These are phyloP conservation scores for Calonectria multiphialidica DNA, from an alignment of 2,329 filamentous ascomycete genomes.

Conservation along the genomic window DNA sequence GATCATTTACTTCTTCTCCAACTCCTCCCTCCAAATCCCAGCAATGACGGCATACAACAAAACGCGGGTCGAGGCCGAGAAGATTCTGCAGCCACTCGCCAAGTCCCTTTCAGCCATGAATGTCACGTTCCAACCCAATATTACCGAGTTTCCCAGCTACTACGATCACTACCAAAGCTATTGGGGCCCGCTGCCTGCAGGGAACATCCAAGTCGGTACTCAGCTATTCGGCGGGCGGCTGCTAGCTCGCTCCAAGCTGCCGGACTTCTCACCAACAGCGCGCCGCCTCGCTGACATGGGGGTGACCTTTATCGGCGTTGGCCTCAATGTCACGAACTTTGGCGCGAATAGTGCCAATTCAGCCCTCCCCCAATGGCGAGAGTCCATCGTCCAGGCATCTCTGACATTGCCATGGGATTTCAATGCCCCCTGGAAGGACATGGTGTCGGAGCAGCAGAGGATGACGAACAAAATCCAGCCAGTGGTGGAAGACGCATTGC, in stretches of 20 bases:
- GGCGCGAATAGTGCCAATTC: neutral
- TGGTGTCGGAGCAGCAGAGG: constrained; percentile 44
- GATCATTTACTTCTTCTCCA: constrained; percentile 62
- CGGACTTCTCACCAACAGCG: constrained; percentile 23
- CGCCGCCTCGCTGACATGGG: constrained; percentile 13
- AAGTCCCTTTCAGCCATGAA: constrained; percentile 27
- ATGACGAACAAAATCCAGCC: constrained; percentile 45
- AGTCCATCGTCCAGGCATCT: constrained; percentile 24
- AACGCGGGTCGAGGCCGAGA: constrained; percentile 54
- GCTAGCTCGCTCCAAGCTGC: constrained; percentile 51
- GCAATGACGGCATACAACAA: constrained; percentile 61
- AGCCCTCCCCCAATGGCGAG: neutral
- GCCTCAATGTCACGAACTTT: neutral
- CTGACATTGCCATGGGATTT: constrained; percentile 45
- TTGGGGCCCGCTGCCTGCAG: constrained; percentile 53
- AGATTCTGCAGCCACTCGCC: constrained; percentile 52
- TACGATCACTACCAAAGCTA: constrained; percentile 59
- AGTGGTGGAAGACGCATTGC: constrained; percentile 49
- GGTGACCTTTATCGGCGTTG: neutral
- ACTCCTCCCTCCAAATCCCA: constrained; percentile 54
- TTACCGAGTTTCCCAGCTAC: constrained; percentile 38
- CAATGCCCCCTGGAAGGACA: constrained; percentile 41
- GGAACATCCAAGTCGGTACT: constrained; percentile 47
- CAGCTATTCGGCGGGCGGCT: constrained; percentile 56
- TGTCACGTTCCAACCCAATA: constrained; percentile 30